Base-by-base conservation (phyloP, 1,284 basidiomycete species). In the Kwoniella shivajii region DNA sequence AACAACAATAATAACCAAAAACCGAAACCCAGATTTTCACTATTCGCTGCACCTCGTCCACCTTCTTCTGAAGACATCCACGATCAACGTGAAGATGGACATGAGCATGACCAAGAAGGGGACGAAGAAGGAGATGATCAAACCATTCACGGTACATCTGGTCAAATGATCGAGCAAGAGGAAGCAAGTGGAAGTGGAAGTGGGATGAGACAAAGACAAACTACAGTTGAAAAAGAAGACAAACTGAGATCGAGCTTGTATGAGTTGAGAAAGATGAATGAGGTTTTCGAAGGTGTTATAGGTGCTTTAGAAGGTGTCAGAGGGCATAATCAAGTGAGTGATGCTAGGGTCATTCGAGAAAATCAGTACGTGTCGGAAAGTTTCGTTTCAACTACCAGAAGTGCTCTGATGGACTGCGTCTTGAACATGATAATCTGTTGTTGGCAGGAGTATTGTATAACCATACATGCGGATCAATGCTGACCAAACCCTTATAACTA, bases 191-290 rank as follows among this genome's bases (percentile, higher is more conserved):
- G 31, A 44, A 16, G 36, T 52, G 41, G 33, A 52, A 18, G 42
- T 33, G 11, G 48, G 31, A 30, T 47, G 29, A 26, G 33, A 30
- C 49, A 34, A 30, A 34, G 16, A 16, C 50, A 36, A 42, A 48
- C 27, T 26, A 39, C 37, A 2, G 56, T 18, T n/a, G 61, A 61
- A 27, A 59, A 66, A 42, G 71, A 73, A 10, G 65, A 67, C 14
- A 61, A 61, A 34, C 63, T 78, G 27, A 50, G 69, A n/a, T 74
- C 69, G 34, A 67, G 69, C 11, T 57, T 78, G 22, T 74, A 69
- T 44, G 75, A 78, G 61, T 56, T 78, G 51, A 57, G 67, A 20
- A 60, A 66, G 64, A 75, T 78, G 66, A 78, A 78, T 55, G 64
- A 71, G 34, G 72, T 75, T 13, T 77, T 78, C 61, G 74, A 76